phyloP scores from a whole-genome alignment of 2,329 filamentous ascomycete genomes.

The Talaromyces amestolkiae region DNA sequence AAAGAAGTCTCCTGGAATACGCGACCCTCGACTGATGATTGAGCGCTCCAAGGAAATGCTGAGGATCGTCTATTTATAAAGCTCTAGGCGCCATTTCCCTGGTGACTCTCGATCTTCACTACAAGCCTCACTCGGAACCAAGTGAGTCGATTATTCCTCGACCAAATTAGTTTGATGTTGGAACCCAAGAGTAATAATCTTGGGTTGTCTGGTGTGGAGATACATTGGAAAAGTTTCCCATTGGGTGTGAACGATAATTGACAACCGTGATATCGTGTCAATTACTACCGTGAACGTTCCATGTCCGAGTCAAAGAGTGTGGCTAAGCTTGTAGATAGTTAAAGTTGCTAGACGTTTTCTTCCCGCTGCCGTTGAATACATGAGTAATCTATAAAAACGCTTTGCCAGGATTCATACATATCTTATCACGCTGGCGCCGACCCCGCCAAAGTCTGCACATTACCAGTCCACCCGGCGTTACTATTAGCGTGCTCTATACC shows the following conservation, averaged over 20 bases:
- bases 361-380: too few relatives aligned
- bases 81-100: not conserved
- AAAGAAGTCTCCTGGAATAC: not conserved
- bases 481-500: not conserved
- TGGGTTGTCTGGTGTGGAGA: not conserved
- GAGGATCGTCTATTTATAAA: not conserved
- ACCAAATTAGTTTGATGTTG: too few relatives aligned
- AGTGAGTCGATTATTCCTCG: too few relatives aligned
- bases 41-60: not conserved
- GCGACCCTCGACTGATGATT: not conserved
- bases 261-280: too few relatives aligned
- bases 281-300: too few relatives aligned
- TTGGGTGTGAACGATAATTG: too few relatives aligned
- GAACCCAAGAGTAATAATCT: too few relatives aligned
- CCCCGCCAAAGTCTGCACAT: constrained; percentile 1
- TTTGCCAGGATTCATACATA: too few relatives aligned
- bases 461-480: not conserved
- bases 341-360: too few relatives aligned
- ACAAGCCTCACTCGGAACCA: not conserved
- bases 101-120: not conserved
- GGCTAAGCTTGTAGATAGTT: too few relatives aligned
- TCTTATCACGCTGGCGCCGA: constrained; percentile 5
- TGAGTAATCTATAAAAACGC: too few relatives aligned
- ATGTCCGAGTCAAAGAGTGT: too few relatives aligned
- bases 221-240: not conserved